phyloP scores from a whole-genome alignment of 2,329 filamentous ascomycete genomes.

The Aspergillus aculeatus region DNA sequence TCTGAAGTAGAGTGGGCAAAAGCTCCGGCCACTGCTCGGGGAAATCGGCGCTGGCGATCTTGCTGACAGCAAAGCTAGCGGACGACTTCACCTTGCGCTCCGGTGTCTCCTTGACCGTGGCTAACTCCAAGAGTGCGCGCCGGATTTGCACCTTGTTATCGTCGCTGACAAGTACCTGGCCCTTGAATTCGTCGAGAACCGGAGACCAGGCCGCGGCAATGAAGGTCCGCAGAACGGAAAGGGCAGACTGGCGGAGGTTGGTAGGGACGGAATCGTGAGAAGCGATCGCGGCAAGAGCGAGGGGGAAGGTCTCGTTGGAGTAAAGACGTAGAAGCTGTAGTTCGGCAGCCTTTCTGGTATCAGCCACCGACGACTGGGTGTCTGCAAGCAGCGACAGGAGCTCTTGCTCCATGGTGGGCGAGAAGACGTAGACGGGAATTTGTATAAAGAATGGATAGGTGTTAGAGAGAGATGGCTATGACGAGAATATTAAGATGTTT shows the following conservation, averaged over 20 bases:
- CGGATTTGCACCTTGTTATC: slow-evolving; percentile 72
- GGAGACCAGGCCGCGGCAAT: slow-evolving; percentile 82
- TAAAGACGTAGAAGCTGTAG: slow-evolving; percentile 73
- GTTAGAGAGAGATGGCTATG: background rate
- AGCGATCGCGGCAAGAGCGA: slow-evolving; percentile 77
- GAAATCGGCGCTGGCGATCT: slow-evolving; percentile 90
- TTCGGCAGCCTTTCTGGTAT: slow-evolving; percentile 81
- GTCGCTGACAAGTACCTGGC: slow-evolving; percentile 68
- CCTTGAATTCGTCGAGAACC: slow-evolving; percentile 68
- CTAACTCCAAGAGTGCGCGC: slow-evolving; percentile 71
- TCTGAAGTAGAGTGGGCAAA: slow-evolving; percentile 72
- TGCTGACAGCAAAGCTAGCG: slow-evolving; percentile 88
- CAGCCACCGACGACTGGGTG: slow-evolving; percentile 75
- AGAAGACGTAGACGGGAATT: slow-evolving; percentile 6
- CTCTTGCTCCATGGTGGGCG: slow-evolving; percentile 76
- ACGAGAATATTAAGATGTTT: background rate
- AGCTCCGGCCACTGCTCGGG: slow-evolving; percentile 93
- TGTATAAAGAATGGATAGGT: background rate
- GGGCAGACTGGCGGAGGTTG: slow-evolving; percentile 76
- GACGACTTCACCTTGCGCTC: slow-evolving; percentile 85
- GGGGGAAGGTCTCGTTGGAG: slow-evolving; percentile 68
- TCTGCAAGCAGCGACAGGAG: slow-evolving; percentile 83
- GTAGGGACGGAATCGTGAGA: slow-evolving; percentile 70
- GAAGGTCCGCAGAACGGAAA: slow-evolving; percentile 77
- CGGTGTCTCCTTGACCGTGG: slow-evolving; percentile 65